A percentile compares a stretch with the other conserved stretches of the same genome.
These are phyloP conservation scores for Apiospora aurea DNA, from an alignment of 2,329 filamentous ascomycete species.

Conservation along the genomic window DNA sequence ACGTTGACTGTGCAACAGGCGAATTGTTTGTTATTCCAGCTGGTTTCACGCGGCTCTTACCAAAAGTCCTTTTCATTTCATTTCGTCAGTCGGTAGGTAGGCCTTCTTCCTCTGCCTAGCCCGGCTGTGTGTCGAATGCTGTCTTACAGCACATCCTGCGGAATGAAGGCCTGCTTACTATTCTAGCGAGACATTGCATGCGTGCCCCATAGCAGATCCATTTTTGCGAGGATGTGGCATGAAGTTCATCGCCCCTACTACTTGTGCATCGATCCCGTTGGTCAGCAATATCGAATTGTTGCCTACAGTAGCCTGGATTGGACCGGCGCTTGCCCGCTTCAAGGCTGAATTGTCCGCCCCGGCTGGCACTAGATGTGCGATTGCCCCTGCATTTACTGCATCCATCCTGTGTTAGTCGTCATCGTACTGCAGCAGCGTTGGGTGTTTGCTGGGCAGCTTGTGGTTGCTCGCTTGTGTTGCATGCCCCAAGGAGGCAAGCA, in stretches of 20 bases:
- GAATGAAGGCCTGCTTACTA: slow-evolving; percentile 10
- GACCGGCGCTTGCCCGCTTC: slow-evolving; percentile 9
- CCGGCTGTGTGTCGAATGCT: not conserved
- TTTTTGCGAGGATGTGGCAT: slow-evolving; percentile 3
- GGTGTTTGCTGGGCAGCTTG: not conserved
- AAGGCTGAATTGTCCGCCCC: slow-evolving; percentile 1
- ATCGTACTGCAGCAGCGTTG: not conserved
- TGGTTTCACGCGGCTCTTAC: not conserved
- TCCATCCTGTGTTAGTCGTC: not conserved
- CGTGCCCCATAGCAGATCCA: slow-evolving; percentile 5
- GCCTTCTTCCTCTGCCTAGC: not conserved
- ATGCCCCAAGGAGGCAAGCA: not conserved
- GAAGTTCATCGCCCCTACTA: not conserved
- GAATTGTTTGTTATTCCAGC: not conserved
- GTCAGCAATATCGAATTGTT: not conserved
- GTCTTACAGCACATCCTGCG: slow-evolving; percentile 9
- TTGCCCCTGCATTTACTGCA: slow-evolving; percentile 7
- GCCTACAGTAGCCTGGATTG: not conserved
- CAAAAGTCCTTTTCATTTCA: slow-evolving; percentile 5
- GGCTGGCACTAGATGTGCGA: not conserved
- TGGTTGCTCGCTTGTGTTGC: not conserved
- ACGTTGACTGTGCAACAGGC: not conserved
- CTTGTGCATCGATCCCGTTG: not conserved
- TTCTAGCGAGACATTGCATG: not conserved
- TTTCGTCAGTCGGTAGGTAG: not conserved